These are phyloP conservation scores for Sparassis latifolia DNA, from an alignment of 1,284 basidiomycete genomes.

Conservation along the genomic window DNA sequence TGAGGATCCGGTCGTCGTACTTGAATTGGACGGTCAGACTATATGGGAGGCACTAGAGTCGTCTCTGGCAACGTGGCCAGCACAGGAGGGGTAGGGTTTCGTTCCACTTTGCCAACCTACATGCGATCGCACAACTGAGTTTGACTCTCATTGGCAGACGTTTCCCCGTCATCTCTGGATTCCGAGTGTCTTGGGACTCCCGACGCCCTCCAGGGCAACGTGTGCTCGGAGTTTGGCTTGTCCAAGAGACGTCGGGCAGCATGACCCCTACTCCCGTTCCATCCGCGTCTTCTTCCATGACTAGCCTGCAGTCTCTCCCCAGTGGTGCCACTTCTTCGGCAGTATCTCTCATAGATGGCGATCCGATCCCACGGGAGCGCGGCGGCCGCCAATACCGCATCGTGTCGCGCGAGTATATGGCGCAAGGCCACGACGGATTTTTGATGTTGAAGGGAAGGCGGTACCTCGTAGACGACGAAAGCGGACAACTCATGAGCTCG, in stretches of 20 bases:
- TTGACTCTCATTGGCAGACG: conserved; percentile 43
- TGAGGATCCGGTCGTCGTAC: conserved; percentile 78
- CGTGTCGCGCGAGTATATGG: conserved; percentile 74
- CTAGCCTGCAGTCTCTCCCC: conserved; percentile 16
- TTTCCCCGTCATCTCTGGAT: conserved; percentile 85
- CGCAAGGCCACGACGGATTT: conserved; percentile 80
- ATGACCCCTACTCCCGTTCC: conserved; percentile 27
- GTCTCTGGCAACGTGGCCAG: conserved; percentile 75
- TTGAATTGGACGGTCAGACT: conserved; percentile 76
- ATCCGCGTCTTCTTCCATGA: conserved; percentile 21
- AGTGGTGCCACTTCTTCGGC: conserved; percentile 3
- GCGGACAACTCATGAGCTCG: conserved; percentile 74
- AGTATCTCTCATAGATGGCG: conserved; percentile 32
- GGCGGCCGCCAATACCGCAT: conserved; percentile 65
- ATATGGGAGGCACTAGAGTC: conserved; percentile 82
- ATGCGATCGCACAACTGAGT: not conserved
- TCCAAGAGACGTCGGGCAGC: conserved; percentile 39
- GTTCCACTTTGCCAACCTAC: not conserved
- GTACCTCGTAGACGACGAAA: conserved; percentile 81
- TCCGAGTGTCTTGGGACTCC: conserved; percentile 86
- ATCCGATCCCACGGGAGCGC: conserved; percentile 47
- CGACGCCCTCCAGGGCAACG: conserved; percentile 62
- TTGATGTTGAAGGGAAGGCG: conserved; percentile 57
- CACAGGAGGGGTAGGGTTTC: conserved; percentile 75
- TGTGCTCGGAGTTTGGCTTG: conserved; percentile 67